A percentile compares a stretch with the other conserved stretches of the same genome.
Evolutionary conservation across 1,284 basidiomycete genomes (phyloP).

Genomic region (Melampsora americana): DNA sequence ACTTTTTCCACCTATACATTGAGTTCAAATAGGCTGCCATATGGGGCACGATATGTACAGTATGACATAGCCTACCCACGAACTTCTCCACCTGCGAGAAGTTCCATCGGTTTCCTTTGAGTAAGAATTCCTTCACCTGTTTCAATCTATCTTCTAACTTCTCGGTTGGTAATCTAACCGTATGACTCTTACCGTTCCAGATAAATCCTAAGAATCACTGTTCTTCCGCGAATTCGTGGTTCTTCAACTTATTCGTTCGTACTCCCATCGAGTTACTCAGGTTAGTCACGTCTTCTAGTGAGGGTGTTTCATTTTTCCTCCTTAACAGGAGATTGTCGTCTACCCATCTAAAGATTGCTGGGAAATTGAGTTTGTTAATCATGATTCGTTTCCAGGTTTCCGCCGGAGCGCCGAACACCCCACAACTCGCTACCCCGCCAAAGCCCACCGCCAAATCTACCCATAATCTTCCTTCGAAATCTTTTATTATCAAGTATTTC

Average conservation of each 20-base stretch:
- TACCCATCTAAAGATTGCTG: not conserved
- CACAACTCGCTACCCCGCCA: not conserved
- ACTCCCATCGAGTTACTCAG: not conserved
- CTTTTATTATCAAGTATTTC: not conserved
- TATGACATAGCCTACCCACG: too few relatives aligned
- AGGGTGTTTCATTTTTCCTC: too few relatives aligned
- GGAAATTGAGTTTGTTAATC: not conserved
- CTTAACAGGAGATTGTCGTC: not conserved
- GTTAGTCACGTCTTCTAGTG: too few relatives aligned
- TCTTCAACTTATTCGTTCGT: not conserved
- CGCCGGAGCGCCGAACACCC: not conserved
- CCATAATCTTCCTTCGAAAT: not conserved
- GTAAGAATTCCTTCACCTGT: not conserved
- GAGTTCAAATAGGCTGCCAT: too few relatives aligned
- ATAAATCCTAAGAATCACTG: not conserved
- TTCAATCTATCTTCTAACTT: not conserved
- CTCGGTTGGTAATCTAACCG: not conserved
- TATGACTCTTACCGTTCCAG: not conserved
- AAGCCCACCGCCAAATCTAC: not conserved
- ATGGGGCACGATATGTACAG: too few relatives aligned
- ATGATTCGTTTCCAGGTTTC: conserved; percentile 7
- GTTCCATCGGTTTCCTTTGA: too few relatives aligned
- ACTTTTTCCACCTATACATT: too few relatives aligned
- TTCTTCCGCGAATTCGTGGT: not conserved
- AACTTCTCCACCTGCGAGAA: too few relatives aligned